Evolutionary conservation across 768 basidiomycete species (phyloP).

Genomic region (Kwoniella newhampshirensis): DNA sequence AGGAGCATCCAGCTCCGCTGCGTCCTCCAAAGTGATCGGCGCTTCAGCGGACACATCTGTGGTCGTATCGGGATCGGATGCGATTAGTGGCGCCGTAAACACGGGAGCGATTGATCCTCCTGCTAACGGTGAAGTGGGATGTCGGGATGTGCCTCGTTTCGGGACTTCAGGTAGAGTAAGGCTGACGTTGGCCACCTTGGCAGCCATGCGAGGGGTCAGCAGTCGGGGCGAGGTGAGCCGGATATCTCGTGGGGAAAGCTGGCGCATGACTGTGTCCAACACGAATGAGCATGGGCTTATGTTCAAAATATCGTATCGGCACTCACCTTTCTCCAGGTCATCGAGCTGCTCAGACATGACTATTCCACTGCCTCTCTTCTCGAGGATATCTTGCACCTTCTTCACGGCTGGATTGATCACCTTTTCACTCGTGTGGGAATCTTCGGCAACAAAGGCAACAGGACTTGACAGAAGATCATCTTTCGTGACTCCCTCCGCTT

Average conservation of each 20-base stretch:
- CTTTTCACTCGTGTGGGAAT: constrained; percentile 9
- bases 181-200: constrained; percentile 27
- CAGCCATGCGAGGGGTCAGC: constrained; percentile 41
- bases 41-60: neutral
- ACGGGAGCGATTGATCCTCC: constrained; percentile 7
- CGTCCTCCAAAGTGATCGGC: too few species aligned
- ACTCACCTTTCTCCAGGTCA: constrained; percentile 50
- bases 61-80: neutral
- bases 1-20: neutral
- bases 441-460: constrained; percentile 24
- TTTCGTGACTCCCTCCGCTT: constrained; percentile 2
- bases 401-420: constrained; percentile 6
- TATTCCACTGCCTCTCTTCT: constrained; percentile 49
- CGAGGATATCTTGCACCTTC: constrained; percentile 29
- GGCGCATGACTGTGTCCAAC: constrained; percentile 41
- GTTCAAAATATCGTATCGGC: neutral
- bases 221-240: constrained; percentile 43
- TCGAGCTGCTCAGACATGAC: constrained; percentile 51
- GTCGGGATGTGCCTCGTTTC: constrained; percentile 6
- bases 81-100: neutral
- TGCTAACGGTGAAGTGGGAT: constrained; percentile 18
- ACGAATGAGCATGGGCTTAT: neutral
- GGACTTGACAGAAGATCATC: constrained; percentile 43
- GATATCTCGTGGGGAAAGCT: constrained; percentile 49
- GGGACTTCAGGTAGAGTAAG: constrained; percentile 15